These are phyloP conservation scores for Talaromyces sp. DNA, from an alignment of 2,329 filamentous ascomycete genomes.

Conservation along the genomic window DNA sequence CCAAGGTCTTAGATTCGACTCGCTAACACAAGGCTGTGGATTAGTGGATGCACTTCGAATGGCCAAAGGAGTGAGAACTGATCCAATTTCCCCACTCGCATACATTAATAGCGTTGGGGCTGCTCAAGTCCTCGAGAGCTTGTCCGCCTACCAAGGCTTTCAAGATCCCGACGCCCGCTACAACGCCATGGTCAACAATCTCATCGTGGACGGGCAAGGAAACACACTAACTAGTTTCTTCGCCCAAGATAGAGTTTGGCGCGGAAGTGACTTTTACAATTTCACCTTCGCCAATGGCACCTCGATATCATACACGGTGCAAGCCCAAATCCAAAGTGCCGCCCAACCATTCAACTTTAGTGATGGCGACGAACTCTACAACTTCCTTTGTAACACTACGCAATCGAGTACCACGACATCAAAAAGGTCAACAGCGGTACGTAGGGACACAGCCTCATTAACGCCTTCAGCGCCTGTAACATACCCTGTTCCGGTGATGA, in stretches of 20 bases:
- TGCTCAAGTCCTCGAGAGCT: constrained; percentile 45
- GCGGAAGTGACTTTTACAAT: constrained; percentile 5
- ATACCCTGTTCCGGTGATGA: constrained; percentile 22
- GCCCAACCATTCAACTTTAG: not conserved
- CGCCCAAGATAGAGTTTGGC: constrained; percentile 8
- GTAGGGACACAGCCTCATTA: not conserved
- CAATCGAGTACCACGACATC: not conserved
- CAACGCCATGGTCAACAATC: constrained; percentile 8
- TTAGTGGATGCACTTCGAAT: constrained; percentile 2
- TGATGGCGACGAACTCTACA: not conserved
- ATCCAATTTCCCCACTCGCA: constrained; percentile 47
- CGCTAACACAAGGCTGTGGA: not conserved
- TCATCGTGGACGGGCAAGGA: not conserved
- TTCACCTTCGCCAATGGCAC: constrained; percentile 14
- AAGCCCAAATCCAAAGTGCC: not conserved
- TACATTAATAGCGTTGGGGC: constrained; percentile 60
- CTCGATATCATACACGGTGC: not conserved
- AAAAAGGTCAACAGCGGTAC: not conserved
- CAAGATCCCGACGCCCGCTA: constrained; percentile 61
- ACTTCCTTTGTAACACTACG: not conserved
- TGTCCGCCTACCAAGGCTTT: constrained; percentile 48
- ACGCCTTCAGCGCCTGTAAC: not conserved
- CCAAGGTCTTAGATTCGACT: not conserved
- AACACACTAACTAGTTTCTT: not conserved
- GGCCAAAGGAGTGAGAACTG: constrained; percentile 35